Percentiles rank a stretch among this genome's conserved stretches.
These are phyloP conservation scores for Yamadazyma diddensiae DNA, from an alignment of 1,139 yeast species.

Conservation along the genomic window DNA sequence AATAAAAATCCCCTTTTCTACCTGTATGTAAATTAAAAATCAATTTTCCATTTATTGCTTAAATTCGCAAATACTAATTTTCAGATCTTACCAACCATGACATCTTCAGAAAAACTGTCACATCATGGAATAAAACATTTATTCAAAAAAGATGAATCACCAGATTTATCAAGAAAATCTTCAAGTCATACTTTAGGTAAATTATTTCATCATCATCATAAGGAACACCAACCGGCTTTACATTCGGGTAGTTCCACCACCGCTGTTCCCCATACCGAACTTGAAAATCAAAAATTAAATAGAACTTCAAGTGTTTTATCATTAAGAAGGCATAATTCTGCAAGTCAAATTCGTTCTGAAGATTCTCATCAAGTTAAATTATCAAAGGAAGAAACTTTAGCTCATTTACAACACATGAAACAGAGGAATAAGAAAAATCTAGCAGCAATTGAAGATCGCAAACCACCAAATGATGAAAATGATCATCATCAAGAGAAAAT, in stretches of 20 bases:
- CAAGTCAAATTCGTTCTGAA: constrained; percentile 6
- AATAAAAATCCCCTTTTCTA: no score
- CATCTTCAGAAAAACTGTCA: constrained; percentile 10
- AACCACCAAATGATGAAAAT: neutral
- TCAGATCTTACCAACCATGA: no score
- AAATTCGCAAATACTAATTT: no score
- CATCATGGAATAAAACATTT: constrained; percentile 19
- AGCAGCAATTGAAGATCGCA: constrained; percentile 17
- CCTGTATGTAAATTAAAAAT: no score
- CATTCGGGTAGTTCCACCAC: neutral
- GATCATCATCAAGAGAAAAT: constrained; percentile 29
- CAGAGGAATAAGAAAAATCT: constrained; percentile 22
- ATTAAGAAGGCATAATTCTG: constrained; percentile 27
- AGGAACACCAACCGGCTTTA: no score
- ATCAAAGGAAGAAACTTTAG: constrained; percentile 38
- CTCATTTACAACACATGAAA: constrained; percentile 35
- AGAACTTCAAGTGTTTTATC: constrained; percentile 27
- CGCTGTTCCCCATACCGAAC: constrained; percentile 7
- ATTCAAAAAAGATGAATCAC: constrained; percentile 20
- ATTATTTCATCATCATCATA: constrained; percentile 23
- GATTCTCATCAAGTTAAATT: constrained; percentile 22
- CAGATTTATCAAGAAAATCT: constrained; percentile 14
- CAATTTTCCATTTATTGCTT: no score
- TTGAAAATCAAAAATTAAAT: constrained; percentile 7
- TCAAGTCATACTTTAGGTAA: constrained; percentile 27